Evolutionary conservation across 371 early-diverging fungal genomes (phyloP), one percentile per base, ranked within the genome.

Genomic region (Mucor plumbeus): DNA sequence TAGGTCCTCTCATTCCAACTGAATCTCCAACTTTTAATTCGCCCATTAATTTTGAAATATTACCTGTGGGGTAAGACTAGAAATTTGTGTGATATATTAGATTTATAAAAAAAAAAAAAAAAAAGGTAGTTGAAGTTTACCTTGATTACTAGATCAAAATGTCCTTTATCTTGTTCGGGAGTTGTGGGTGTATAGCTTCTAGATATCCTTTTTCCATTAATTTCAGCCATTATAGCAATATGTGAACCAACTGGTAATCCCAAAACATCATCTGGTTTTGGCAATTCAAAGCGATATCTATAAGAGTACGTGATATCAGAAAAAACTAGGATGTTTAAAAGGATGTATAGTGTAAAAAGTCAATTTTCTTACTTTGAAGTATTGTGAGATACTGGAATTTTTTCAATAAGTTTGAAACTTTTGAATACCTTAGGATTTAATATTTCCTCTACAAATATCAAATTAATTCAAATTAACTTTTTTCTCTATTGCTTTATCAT

Each of bases 221-320:
- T 86, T 55, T 85, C 83, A 21, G 92, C 91, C 83, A 88, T 88
- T 53, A 96, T 75, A 41, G 94, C 90, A 64, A 96, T 88, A 73
- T 96, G 96, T 84, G 94, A 95, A 6, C 96, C 96, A 55, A 91
- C 92, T 33, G 95, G 95, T 60, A 95, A 82, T 15, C 94, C 94
- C 36, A 95, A 83, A 21, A 78, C 62, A 48, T 81, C 82, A 41
- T 88, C 83, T 43, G 82, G 68, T 11, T 71, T 34, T 3, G 93
- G 92, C 38, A 96, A 83, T 33, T 77, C 85, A 72, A 96, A 93
- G 50, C 93, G 92, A 81, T 95, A 95, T 70, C 92, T 92, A 64
- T 40, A 63, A 58, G n/a, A 41, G 19, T 38, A 38, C 7, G 11
- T 38, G 9, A 4, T 38, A 38, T 38, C 38, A 38, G 38, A 38